phyloP scores from a whole-genome alignment of 805 yeast genomes.

The Ascoidea rubescens region DNA sequence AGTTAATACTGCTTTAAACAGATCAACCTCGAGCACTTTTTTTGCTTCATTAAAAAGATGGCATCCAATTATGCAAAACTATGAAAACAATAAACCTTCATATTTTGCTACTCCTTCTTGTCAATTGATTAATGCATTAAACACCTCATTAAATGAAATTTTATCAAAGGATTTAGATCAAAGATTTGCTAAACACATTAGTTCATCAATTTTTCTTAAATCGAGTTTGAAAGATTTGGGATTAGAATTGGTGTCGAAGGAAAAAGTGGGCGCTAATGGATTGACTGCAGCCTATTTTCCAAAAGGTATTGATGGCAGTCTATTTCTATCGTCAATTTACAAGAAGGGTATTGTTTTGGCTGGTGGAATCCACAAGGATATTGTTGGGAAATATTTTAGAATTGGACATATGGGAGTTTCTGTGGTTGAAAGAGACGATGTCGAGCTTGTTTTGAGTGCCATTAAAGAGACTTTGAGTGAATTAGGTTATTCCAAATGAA shows the following conservation, averaged over 20 bases:
- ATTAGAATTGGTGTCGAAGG: slow-evolving; percentile 51
- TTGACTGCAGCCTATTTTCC: slow-evolving; percentile 78
- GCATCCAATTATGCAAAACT: slow-evolving; percentile 79
- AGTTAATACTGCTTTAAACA: slow-evolving; percentile 37
- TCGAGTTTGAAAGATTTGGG: slow-evolving; percentile 38
- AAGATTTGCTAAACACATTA: slow-evolving; percentile 50
- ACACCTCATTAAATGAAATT: slow-evolving; percentile 62
- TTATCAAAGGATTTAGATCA: slow-evolving; percentile 40
- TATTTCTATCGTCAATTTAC: slow-evolving; percentile 37
- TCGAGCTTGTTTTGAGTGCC: slow-evolving; percentile 33
- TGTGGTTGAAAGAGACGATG: slow-evolving; percentile 45
- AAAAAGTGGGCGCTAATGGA: slow-evolving; percentile 69
- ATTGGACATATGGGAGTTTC: slow-evolving; percentile 94
- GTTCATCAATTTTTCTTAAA: slow-evolving; percentile 56
- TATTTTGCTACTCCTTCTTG: slow-evolving; percentile 98
- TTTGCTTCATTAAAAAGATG: slow-evolving; percentile 70
- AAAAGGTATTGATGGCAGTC: slow-evolving; percentile 55
- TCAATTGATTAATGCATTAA: slow-evolving; percentile 71
- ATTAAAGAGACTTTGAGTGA: slow-evolving; percentile 29
- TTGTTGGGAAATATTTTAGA: slow-evolving; percentile 74
- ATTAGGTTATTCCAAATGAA: slow-evolving; percentile 18
- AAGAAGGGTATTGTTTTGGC: slow-evolving; percentile 69
- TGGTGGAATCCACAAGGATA: slow-evolving; percentile 78
- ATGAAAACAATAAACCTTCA: slow-evolving; percentile 64
- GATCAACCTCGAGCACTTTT: slow-evolving; percentile 28